Evolutionary conservation across 2,329 filamentous ascomycete genomes (phyloP), one percentile per base, ranked within the genome.

Genomic region (Pyricularia sp.): DNA sequence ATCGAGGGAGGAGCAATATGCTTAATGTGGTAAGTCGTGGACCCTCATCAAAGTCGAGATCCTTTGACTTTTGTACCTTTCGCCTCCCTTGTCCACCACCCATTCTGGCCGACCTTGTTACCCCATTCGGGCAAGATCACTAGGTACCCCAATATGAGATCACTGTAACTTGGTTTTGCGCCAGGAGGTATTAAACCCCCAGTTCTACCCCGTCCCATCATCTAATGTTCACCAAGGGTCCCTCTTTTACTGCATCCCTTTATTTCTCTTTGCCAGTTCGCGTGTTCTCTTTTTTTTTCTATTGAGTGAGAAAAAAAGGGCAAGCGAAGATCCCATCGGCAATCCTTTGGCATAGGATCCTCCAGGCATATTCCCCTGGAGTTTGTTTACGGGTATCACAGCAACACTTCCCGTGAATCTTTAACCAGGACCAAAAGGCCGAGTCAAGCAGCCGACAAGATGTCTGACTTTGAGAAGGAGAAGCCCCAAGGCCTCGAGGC

Each of bases 401-500:
- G n/a, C 36, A 9, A 55, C 6, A 55, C 20, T 33, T 4, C 17
- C 42, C 20, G 42, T 55, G 42, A 55, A 7, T 55, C 20, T n/a
- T 20, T 9, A n/a, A 2, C 20, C 20, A 55, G 42, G 20, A 10
- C 7, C 42, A 7, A 55, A 50, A 55, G 42, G 42, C 42, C 42
- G 42, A 55, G 4, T 14, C 20, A 20, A 61, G 58, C n/a, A 26
- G 17, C n/a, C 23, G 23, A 26, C 25, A 61, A 5, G 5, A 61
- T 61, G 58, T 61, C 58, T 23, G 58, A 61, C 58, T 61, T 25
- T 26, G 58, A 61, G 11, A 61, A 61, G 42, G 42, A 55, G 58
- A 25, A n/a, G 58, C 58, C 58, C 23, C 20, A 59, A 1, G 55
- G 55, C 55, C 1, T 63, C 55, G 70, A 70, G 30, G 63, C 68